These are phyloP conservation scores for Myrica gale DNA, from an alignment of 306 rosid species.

Conservation along the genomic window DNA sequence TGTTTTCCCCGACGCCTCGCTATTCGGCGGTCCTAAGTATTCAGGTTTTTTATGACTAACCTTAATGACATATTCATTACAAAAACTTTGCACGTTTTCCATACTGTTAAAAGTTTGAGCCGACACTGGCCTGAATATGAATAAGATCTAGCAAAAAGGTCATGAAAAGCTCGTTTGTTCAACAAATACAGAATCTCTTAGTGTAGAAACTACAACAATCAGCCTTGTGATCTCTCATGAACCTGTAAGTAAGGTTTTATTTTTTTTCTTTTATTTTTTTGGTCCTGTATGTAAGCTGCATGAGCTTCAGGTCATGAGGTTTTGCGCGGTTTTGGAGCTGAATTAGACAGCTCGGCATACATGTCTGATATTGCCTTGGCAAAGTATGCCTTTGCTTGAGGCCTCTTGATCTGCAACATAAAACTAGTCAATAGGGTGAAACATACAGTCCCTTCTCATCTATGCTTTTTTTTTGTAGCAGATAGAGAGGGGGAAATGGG, in stretches of 20 bases:
- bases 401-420: constrained; percentile 71
- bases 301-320: neutral
- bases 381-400: constrained; percentile 84
- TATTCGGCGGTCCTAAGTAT: too few species aligned
- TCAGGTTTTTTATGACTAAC: too few species aligned
- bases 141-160: too few species aligned
- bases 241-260: neutral
- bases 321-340: constrained; percentile 28
- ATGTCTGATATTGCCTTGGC: constrained; percentile 61
- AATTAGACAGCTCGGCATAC: constrained; percentile 67
- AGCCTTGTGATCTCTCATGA: neutral
- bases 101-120: neutral
- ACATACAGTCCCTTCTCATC: neutral
- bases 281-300: neutral
- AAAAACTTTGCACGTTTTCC: neutral
- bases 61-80: too few species aligned
- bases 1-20: too few species aligned
- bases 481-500: neutral
- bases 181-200: neutral
- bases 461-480: neutral
- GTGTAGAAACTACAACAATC: neutral
- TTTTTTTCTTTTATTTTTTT: neutral
- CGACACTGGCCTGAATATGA: neutral
- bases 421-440: neutral
- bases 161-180: neutral